Conservation (phyloP, 1,284 basidiomycete species). For the Cryptococcus hybrid region DNA sequence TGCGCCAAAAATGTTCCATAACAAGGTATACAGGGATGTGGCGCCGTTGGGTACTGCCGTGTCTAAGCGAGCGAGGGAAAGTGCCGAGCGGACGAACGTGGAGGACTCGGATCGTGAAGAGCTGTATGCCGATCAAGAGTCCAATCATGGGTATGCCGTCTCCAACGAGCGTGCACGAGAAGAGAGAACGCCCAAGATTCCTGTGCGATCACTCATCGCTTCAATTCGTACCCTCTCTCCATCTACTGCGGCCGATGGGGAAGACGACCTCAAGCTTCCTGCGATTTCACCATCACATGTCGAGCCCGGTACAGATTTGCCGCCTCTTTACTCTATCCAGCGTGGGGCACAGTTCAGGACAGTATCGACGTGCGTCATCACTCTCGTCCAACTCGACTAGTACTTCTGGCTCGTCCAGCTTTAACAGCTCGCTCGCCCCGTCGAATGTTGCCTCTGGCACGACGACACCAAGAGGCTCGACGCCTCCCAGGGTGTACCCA, state of each 20-base stretch:
- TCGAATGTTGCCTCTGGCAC: slow-evolving; percentile 1
- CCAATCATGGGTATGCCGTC: slow-evolving; percentile 7
- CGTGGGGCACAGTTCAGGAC: slow-evolving; percentile 4
- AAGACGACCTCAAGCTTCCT: slow-evolving; percentile 14
- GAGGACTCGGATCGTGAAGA: slow-evolving; percentile 1
- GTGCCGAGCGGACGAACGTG: slow-evolving; percentile 9
- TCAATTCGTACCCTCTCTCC: not conserved
- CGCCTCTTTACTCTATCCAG: slow-evolving; percentile 7
- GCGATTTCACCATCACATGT: slow-evolving; percentile 6
- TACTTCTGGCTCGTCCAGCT: not conserved
- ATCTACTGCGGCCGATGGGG: slow-evolving; percentile 3
- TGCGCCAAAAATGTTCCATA: slow-evolving; percentile 42
- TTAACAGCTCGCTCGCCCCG: no score
- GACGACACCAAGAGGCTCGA: slow-evolving; percentile 7
- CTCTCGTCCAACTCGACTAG: not conserved
- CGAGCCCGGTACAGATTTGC: slow-evolving; percentile 1
- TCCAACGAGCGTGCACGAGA: slow-evolving; percentile 6
- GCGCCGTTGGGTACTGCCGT: slow-evolving; percentile 44
- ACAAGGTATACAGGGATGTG: slow-evolving; percentile 46
- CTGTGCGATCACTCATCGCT: slow-evolving; percentile 10
- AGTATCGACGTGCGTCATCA: slow-evolving; percentile 1
- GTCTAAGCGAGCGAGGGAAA: slow-evolving; percentile 14
- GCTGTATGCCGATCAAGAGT: not conserved
- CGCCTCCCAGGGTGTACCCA: slow-evolving; percentile 16
- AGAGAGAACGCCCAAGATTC: slow-evolving; percentile 19